These are phyloP conservation scores for Hypericum androsaemum DNA, from an alignment of 345 rosid species.

Conservation along the genomic window DNA sequence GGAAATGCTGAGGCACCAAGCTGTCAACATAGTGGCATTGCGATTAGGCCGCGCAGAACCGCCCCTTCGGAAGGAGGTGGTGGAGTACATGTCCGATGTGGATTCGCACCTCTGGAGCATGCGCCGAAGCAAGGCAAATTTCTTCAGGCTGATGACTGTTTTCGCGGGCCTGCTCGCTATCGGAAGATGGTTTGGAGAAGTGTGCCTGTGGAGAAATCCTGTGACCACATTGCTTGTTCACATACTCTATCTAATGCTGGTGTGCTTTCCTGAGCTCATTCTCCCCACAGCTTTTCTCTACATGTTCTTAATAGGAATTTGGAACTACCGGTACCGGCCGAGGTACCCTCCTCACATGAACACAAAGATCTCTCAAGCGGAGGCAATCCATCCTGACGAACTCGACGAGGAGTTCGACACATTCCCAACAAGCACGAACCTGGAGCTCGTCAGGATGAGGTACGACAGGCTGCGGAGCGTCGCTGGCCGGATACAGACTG, in stretches of 20 bases:
- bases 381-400: slow-evolving; percentile 24
- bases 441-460: slow-evolving; percentile 24
- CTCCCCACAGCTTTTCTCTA: slow-evolving; percentile 24
- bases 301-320: slow-evolving; percentile 27
- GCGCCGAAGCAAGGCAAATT: slow-evolving; percentile 27
- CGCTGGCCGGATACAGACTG: slow-evolving; percentile 26
- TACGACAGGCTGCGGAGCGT: slow-evolving; percentile 25
- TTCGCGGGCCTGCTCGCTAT: slow-evolving; percentile 23
- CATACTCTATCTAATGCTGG: slow-evolving; percentile 25
- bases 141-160: slow-evolving; percentile 24
- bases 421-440: slow-evolving; percentile 24
- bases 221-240: slow-evolving; percentile 27
- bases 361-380: slow-evolving; percentile 27
- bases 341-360: slow-evolving; percentile 30
- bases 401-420: slow-evolving; percentile 29
- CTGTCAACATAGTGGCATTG: slow-evolving; percentile 26
- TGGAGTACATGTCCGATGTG: slow-evolving; percentile 27
- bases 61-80: slow-evolving; percentile 24
- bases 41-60: slow-evolving; percentile 28
- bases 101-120: slow-evolving; percentile 29
- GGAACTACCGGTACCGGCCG: slow-evolving; percentile 26
- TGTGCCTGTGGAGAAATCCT: slow-evolving; percentile 28
- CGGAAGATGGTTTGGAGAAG: slow-evolving; percentile 26
- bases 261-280: slow-evolving; percentile 29
- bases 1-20: slow-evolving; percentile 29